These are phyloP conservation scores for Microdochium paspali DNA, from an alignment of 2,329 filamentous ascomycete species.

Conservation along the genomic window DNA sequence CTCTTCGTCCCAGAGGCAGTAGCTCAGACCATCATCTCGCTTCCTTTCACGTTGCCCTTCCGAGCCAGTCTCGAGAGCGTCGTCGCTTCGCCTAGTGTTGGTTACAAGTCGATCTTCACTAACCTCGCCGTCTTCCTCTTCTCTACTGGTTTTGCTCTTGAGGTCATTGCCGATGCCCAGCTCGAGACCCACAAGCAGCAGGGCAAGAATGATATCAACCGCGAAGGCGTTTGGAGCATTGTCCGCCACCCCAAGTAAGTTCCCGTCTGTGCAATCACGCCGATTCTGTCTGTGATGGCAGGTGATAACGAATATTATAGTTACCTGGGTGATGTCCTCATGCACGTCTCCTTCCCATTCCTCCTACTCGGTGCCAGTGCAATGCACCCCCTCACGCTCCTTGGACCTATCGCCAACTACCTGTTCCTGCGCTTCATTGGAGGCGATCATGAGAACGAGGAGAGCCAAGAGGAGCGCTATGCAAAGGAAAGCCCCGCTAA, in stretches of 20 bases:
- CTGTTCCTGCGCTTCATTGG: conserved; percentile 45
- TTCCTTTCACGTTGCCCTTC: conserved; percentile 49
- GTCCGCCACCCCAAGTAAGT: conserved; percentile 53
- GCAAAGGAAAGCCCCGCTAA: conserved; percentile 38
- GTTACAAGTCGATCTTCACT: conserved; percentile 17
- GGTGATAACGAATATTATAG: too few relatives aligned
- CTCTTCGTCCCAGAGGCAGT: conserved; percentile 48
- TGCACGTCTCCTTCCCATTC: conserved; percentile 50
- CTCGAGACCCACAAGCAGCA: conserved; percentile 38
- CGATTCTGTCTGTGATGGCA: too few relatives aligned
- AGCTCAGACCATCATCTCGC: conserved; percentile 44
- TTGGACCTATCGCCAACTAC: conserved; percentile 50
- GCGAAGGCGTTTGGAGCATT: conserved; percentile 51
- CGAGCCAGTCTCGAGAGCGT: conserved; percentile 26
- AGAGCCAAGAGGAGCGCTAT: conserved; percentile 41
- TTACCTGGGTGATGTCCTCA: conserved; percentile 50
- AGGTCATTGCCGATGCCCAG: conserved; percentile 47
- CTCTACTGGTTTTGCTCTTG: conserved; percentile 43
- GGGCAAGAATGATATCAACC: conserved; percentile 28
- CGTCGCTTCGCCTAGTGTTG: conserved; percentile 20
- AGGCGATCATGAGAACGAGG: conserved; percentile 46
- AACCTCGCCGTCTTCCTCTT: conserved; percentile 44
- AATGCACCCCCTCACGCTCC: conserved; percentile 41
- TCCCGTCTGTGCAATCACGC: too few relatives aligned
- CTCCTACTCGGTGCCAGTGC: conserved; percentile 44